A percentile compares a stretch with the other conserved stretches of the same genome.
Evolutionary conservation across 495 filamentous ascomycete genomes (phyloP).

Genomic region (Xylaria bambusicola): DNA sequence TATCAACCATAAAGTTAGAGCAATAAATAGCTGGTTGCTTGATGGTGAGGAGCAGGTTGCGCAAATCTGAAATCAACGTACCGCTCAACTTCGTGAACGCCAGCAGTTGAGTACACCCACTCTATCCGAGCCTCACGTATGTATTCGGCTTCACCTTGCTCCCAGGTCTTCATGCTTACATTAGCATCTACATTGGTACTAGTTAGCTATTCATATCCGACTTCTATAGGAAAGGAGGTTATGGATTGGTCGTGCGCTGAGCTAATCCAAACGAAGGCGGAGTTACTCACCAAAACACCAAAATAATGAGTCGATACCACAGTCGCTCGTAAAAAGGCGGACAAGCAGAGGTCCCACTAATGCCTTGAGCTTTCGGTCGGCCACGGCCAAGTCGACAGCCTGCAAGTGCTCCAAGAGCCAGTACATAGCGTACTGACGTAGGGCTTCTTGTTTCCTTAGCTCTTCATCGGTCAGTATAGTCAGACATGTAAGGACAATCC

Average conservation of each 20-base stretch:
- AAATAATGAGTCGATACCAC: slow-evolving; percentile 36
- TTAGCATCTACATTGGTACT: slow-evolving; percentile 8
- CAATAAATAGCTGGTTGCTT: too few relatives aligned
- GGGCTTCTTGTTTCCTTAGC: slow-evolving; percentile 25
- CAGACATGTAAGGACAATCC: slow-evolving; percentile 34
- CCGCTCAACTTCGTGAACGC: slow-evolving; percentile 30
- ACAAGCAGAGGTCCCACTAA: slow-evolving; percentile 37
- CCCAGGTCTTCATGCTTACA: slow-evolving; percentile 32
- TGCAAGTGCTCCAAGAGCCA: slow-evolving; percentile 39
- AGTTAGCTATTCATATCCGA: background rate
- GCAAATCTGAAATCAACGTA: slow-evolving; percentile 1
- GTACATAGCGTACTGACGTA: slow-evolving; percentile 36
- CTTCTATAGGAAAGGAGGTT: too few relatives aligned
- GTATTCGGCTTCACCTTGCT: slow-evolving; percentile 20
- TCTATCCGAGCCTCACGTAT: slow-evolving; percentile 21
- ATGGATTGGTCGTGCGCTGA: too few relatives aligned
- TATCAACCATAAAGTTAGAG: too few relatives aligned
- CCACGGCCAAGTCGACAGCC: slow-evolving; percentile 37
- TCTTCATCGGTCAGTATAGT: slow-evolving; percentile 24
- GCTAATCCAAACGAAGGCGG: too few relatives aligned
- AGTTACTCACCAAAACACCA: slow-evolving; percentile 28
- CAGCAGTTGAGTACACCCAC: slow-evolving; percentile 37
- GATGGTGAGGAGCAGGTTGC: background rate
- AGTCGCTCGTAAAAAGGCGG: slow-evolving; percentile 35
- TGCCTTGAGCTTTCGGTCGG: slow-evolving; percentile 36